phyloP scores from a whole-genome alignment of 768 basidiomycete genomes.

The Amanita brunnescens region DNA sequence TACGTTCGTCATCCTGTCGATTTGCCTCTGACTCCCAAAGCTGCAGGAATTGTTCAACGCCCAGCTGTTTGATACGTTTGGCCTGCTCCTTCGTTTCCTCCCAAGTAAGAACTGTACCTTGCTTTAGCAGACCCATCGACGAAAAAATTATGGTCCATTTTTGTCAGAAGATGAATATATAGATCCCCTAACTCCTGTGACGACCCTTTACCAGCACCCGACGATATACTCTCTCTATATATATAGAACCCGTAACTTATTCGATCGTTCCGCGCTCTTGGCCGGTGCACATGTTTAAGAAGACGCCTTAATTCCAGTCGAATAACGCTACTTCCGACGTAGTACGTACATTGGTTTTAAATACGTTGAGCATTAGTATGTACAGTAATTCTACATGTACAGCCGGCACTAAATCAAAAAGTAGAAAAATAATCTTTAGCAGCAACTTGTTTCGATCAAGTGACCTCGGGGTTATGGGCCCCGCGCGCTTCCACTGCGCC shows the following conservation, averaged over 20 bases:
- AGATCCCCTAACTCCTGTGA: no score
- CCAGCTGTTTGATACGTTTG: not conserved
- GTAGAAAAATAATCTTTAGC: conserved; percentile 25
- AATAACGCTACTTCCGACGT: no score
- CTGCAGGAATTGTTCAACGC: conserved; percentile 4
- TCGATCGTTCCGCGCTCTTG: no score
- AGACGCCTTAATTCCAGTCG: no score
- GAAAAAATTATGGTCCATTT: no score
- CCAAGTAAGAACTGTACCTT: conserved; percentile 4
- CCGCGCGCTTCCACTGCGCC: conserved; percentile 52
- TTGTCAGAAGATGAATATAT: not conserved
- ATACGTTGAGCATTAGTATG: no score
- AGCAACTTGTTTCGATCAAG: conserved; percentile 60
- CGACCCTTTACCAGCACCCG: no score
- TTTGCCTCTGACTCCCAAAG: conserved; percentile 3
- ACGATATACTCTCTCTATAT: no score
- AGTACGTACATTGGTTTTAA: no score
- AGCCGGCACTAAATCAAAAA: conserved; percentile 4
- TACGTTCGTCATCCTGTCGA: not conserved
- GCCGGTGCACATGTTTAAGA: no score
- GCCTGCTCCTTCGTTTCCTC: conserved; percentile 5
- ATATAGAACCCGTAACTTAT: no score
- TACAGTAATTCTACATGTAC: no score
- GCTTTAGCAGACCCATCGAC: conserved; percentile 5
- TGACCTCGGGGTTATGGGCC: conserved; percentile 59